Conservation (phyloP, 1,284 basidiomycete species). For the Ustilago sp. region DNA sequence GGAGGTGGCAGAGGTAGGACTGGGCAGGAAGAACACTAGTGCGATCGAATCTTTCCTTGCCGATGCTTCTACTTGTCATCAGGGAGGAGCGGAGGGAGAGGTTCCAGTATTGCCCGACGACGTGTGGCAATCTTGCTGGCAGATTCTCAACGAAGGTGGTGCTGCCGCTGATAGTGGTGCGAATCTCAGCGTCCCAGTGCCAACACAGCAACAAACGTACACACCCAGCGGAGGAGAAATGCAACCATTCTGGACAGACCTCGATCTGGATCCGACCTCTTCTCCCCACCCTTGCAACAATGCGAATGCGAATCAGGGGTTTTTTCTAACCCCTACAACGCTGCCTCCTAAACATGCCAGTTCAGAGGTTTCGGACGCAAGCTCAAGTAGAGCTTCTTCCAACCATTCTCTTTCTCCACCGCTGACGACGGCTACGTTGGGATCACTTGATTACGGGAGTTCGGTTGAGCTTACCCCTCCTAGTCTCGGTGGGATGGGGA, state of each 20-base stretch:
- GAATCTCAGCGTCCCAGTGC: too few relatives aligned
- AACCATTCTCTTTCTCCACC: slow-evolving; percentile 35
- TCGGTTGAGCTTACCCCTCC: slow-evolving; percentile 4
- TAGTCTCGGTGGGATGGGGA: background rate
- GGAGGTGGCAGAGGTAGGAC: background rate
- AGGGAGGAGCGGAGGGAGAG: background rate
- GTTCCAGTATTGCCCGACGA: slow-evolving; percentile 28
- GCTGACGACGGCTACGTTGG: slow-evolving; percentile 14
- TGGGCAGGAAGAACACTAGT: background rate
- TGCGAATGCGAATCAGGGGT: background rate
- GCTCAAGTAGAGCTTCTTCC: slow-evolving; percentile 12
- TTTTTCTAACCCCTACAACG: background rate
- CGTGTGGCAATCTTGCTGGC: slow-evolving; percentile 34
- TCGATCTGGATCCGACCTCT: background rate
- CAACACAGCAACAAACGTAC: too few relatives aligned
- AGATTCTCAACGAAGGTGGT: slow-evolving; percentile 29
- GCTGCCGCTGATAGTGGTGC: too few relatives aligned
- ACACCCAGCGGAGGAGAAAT: too few relatives aligned
- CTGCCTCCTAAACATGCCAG: background rate
- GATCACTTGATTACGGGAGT: slow-evolving; percentile 16
- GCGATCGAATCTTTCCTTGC: slow-evolving; percentile 5
- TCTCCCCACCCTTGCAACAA: background rate
- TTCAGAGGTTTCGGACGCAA: background rate
- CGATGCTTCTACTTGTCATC: background rate
- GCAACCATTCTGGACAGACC: background rate